Percentiles rank a stretch among this genome's conserved stretches.
Evolutionary conservation across 192 early-diverging fungal species (phyloP).

Genomic region (Fimicolochytrium jonesii): DNA sequence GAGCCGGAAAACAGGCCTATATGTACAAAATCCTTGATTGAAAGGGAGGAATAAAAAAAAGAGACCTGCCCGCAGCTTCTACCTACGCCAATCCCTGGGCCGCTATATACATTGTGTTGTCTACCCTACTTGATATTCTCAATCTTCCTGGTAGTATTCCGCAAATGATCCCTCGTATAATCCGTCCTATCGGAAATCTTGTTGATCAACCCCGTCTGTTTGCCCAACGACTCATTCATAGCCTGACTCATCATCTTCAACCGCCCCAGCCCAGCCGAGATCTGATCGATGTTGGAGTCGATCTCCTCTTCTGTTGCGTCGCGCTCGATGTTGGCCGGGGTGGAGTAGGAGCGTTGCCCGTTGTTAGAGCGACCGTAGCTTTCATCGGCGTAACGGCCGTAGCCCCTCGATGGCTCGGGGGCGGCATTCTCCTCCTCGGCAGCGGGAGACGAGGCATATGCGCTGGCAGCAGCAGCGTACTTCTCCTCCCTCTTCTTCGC

Average conservation of each 20-base stretch:
- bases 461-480: background rate
- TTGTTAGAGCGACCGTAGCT: background rate
- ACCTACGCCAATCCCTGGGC: no score
- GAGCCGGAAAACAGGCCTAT: no score
- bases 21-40: no score
- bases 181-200: conserved; percentile 33
- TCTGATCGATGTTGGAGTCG: conserved; percentile 49
- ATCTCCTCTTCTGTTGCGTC: conserved; percentile 52
- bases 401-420: background rate
- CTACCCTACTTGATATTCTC: conserved; percentile 2
- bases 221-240: conserved; percentile 48
- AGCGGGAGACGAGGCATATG: background rate
- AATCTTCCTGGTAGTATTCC: conserved; percentile 19
- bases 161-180: conserved; percentile 29
- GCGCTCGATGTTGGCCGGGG: conserved; percentile 42
- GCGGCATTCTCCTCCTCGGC: conserved; percentile 18
- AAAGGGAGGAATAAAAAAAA: no score
- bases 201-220: conserved; percentile 29
- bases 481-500: conserved; percentile 38
- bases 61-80: no score
- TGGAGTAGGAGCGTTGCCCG: conserved; percentile 28
- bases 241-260: conserved; percentile 47
- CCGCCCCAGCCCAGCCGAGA: conserved; percentile 33
- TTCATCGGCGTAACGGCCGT: background rate
- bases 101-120: background rate